Evolutionary conservation across 495 filamentous ascomycete species (phyloP).

Genomic region (Parathielavia hyrcaniae): DNA sequence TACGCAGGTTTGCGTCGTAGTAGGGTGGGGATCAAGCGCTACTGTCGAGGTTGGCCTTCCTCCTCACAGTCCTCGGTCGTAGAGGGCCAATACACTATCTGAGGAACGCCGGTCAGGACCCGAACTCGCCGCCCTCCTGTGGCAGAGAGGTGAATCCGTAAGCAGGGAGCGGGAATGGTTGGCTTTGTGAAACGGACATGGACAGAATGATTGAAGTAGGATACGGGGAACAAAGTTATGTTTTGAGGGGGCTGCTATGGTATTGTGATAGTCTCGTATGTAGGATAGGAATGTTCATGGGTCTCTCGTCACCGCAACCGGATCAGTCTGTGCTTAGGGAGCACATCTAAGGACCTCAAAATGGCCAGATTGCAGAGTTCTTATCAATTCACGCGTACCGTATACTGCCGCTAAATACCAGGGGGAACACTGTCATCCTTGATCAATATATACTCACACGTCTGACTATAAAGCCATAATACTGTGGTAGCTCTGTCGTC

Average conservation of each 20-base stretch:
- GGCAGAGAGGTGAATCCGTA: not conserved
- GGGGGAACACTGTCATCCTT: not conserved
- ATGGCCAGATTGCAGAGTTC: conserved; percentile 2
- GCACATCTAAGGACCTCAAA: not conserved
- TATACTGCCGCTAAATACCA: conserved; percentile 1
- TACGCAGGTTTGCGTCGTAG: not conserved
- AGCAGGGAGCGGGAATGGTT: not conserved
- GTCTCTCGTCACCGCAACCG: not conserved
- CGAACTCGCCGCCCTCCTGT: not conserved
- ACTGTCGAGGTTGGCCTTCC: not conserved
- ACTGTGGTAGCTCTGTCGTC: not conserved
- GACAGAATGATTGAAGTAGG: conserved; percentile 1
- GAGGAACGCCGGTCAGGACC: not conserved
- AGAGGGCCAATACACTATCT: not conserved
- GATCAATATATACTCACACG: conserved; percentile 1
- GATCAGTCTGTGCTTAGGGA: conserved; percentile 1
- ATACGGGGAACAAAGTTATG: conserved; percentile 1
- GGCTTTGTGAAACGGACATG: not conserved
- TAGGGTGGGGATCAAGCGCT: not conserved
- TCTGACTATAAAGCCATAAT: conserved; percentile 2
- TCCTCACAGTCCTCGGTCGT: not conserved
- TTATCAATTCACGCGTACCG: not conserved
- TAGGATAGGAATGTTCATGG: conserved; percentile 4
- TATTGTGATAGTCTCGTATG: conserved; percentile 1
- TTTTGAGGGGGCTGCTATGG: not conserved